phyloP scores from a whole-genome alignment of 1,139 yeast species.

The Dujonia santamariae region DNA sequence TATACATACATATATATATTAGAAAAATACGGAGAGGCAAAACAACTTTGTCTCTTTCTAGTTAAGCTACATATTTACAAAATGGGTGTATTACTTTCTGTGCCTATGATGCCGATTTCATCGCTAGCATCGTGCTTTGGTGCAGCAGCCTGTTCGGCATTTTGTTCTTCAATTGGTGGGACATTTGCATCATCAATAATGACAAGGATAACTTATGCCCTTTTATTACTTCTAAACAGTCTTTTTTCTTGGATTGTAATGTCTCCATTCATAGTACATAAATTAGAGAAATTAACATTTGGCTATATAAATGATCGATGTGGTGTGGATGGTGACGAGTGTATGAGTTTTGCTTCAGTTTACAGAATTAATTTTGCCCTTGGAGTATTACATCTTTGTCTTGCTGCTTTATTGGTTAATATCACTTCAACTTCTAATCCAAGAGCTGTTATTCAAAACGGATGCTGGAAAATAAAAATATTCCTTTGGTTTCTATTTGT shows the following conservation, averaged over 20 bases:
- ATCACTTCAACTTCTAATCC: constrained; percentile 79
- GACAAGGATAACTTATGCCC: constrained; percentile 78
- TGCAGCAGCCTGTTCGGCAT: constrained; percentile 75
- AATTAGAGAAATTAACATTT: constrained; percentile 71
- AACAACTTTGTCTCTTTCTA: no score
- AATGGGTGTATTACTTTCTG: constrained; percentile 85
- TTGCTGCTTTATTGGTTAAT: constrained; percentile 67
- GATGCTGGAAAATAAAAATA: constrained; percentile 83
- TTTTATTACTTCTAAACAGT: constrained; percentile 72
- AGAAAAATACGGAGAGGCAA: no score
- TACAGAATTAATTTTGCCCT: constrained; percentile 87
- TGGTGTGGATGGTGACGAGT: constrained; percentile 79
- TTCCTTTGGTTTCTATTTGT: constrained; percentile 58
- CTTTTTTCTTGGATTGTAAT: constrained; percentile 87
- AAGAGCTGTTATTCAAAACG: constrained; percentile 82
- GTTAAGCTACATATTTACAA: no score
- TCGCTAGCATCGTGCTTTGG: constrained; percentile 82
- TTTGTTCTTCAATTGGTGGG: constrained; percentile 60
- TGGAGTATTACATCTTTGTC: constrained; percentile 70
- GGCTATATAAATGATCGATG: constrained; percentile 59
- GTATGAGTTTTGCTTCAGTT: constrained; percentile 91
- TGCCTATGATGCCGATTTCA: constrained; percentile 65
- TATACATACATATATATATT: no score
- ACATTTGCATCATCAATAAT: constrained; percentile 63
- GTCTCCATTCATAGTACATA: constrained; percentile 73